phyloP scores from a whole-genome alignment of 2,329 filamentous ascomycete species.

The Alternaria conjuncta region DNA sequence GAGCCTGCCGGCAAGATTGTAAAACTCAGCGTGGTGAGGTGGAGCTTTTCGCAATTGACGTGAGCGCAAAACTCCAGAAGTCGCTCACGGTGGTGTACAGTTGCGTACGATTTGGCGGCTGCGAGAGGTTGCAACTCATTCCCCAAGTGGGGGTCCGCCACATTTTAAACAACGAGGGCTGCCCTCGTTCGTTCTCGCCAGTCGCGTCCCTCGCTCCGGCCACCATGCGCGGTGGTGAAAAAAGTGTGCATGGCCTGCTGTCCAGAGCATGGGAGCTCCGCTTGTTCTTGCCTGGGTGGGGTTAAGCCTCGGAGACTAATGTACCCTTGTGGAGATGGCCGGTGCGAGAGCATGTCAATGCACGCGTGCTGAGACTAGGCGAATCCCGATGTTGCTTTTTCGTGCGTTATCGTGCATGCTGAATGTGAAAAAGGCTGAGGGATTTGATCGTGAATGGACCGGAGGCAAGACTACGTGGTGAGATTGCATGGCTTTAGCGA shows the following conservation, averaged over 20 bases:
- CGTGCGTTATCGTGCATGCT: not conserved
- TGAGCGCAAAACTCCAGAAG: slow-evolving; percentile 53
- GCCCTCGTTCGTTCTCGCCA: not conserved
- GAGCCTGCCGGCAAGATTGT: not conserved
- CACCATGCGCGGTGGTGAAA: slow-evolving; percentile 19
- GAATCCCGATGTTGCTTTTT: slow-evolving; percentile 33
- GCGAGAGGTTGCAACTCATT: slow-evolving; percentile 6
- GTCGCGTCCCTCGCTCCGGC: slow-evolving; percentile 7
- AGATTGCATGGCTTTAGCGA: not conserved
- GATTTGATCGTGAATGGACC: not conserved
- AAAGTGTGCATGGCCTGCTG: slow-evolving; percentile 27
- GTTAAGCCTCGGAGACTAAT: slow-evolving; percentile 25
- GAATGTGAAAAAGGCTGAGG: slow-evolving; percentile 2
- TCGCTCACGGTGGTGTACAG: slow-evolving; percentile 43
- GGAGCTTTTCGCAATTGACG: slow-evolving; percentile 47
- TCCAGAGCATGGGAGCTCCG: slow-evolving; percentile 15
- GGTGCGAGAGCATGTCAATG: slow-evolving; percentile 16
- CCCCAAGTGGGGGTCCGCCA: slow-evolving; percentile 22
- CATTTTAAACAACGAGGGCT: slow-evolving; percentile 24
- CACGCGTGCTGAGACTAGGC: slow-evolving; percentile 27
- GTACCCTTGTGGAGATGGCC: slow-evolving; percentile 3
- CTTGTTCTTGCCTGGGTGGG: slow-evolving; percentile 11
- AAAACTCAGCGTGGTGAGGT: not conserved
- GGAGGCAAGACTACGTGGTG: not conserved
- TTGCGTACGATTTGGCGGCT: slow-evolving; percentile 2